These are phyloP conservation scores for Irpex sp. DNA, from an alignment of 1,284 basidiomycete genomes.

Conservation along the genomic window DNA sequence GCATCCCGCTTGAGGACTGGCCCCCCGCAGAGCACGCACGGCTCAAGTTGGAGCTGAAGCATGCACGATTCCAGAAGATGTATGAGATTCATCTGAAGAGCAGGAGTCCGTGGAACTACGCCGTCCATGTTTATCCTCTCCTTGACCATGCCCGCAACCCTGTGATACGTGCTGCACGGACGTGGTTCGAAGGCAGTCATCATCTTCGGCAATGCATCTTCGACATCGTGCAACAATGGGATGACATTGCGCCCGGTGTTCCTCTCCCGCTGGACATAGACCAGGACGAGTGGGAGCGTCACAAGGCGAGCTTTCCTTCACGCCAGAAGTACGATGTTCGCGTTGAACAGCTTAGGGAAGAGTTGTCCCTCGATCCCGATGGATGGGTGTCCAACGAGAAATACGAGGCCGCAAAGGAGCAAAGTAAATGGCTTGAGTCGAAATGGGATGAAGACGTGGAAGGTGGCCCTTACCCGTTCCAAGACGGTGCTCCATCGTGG, in stretches of 20 bases:
- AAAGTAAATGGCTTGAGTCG: neutral
- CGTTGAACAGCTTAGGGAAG: neutral
- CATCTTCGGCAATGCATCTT: neutral
- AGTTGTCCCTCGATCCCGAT: neutral
- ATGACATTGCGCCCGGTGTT: neutral
- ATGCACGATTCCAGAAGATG: neutral
- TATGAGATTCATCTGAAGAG: neutral
- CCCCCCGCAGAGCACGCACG: neutral
- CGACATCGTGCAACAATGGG: neutral
- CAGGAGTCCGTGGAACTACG: neutral
- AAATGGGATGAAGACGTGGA: neutral
- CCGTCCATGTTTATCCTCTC: neutral
- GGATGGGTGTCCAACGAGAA: neutral
- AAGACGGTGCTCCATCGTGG: neutral
- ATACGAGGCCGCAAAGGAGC: neutral
- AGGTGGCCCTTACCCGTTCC: conserved; percentile 1
- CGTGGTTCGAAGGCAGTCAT: neutral
- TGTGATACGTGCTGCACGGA: neutral
- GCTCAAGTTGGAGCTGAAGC: neutral
- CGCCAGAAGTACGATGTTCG: neutral
- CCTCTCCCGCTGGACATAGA: neutral
- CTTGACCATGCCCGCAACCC: too few relatives aligned
- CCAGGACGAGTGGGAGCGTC: neutral
- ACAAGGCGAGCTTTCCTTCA: neutral
- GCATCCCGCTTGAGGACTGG: neutral